Percentiles rank a stretch among this genome's conserved stretches.
phyloP scores from a whole-genome alignment of 352 stramenopile genomes.

The Pythium phragmitis region DNA sequence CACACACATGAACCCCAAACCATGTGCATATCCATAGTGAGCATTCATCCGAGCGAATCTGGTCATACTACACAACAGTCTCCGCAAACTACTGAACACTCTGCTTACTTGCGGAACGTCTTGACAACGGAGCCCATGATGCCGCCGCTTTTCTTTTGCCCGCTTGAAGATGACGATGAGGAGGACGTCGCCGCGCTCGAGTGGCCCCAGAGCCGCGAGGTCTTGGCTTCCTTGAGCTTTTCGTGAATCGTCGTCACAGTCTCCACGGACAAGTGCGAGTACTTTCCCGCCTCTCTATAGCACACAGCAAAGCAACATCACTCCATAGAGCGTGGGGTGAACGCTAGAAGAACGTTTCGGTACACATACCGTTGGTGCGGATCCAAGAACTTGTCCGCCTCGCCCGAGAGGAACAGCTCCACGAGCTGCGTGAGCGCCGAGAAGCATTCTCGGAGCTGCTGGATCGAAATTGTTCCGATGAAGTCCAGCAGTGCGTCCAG shows the following conservation, averaged over 20 bases:
- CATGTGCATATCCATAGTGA: not conserved
- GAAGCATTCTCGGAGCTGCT: conserved; percentile 69
- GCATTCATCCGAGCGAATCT: not conserved
- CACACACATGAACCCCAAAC: not conserved
- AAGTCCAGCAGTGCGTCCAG: conserved; percentile 69
- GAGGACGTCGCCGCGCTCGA: conserved; percentile 30
- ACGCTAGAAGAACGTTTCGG: not conserved
- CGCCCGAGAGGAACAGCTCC: conserved; percentile 64
- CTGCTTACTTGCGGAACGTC: conserved; percentile 51
- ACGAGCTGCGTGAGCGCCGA: conserved; percentile 60
- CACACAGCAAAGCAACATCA: conserved; percentile 3
- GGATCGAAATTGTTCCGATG: conserved; percentile 52
- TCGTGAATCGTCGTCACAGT: conserved; percentile 61
- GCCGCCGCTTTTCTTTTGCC: conserved; percentile 37
- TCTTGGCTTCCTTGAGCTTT: conserved; percentile 76
- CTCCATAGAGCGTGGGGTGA: not conserved
- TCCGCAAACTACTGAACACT: too few species aligned
- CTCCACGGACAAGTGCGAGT: conserved; percentile 63
- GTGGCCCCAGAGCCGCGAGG: conserved; percentile 48
- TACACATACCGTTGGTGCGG: conserved; percentile 52
- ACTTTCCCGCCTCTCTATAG: conserved; percentile 54
- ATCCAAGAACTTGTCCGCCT: conserved; percentile 58
- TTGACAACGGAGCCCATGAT: conserved; percentile 55
- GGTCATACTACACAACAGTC: too few species aligned
- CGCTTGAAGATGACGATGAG: conserved; percentile 15